Conservation (phyloP, 495 filamentous ascomycete species). For the Penicillium tannophilum region DNA sequence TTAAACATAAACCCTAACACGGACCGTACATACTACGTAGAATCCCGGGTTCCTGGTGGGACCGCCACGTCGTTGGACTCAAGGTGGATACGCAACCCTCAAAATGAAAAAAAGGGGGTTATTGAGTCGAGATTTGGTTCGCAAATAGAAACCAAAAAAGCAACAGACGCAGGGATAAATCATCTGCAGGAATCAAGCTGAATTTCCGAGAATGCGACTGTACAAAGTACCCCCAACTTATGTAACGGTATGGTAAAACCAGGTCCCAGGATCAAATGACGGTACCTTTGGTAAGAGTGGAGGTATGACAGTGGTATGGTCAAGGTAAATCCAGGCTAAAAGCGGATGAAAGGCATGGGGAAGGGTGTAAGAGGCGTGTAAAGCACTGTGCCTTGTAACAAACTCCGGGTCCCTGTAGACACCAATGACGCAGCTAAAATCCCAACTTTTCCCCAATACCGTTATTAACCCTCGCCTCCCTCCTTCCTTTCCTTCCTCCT, state of each 20-base stretch:
- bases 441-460: conserved; percentile 20
- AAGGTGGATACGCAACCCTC: conserved; percentile 16
- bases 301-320: not conserved
- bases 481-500: conserved; percentile 16
- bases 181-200: not conserved
- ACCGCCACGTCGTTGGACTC: conserved; percentile 20
- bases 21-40: conserved; percentile 7
- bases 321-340: not conserved
- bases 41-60: conserved; percentile 19
- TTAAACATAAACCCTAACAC: conserved; percentile 12
- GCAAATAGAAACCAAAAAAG: not conserved
- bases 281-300: not conserved
- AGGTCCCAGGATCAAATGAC: not conserved
- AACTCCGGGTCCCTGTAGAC: conserved; percentile 12
- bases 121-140: not conserved
- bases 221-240: not conserved
- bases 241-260: not conserved
- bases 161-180: conserved; percentile 1
- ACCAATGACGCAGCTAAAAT: conserved; percentile 31
- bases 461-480: conserved; percentile 32
- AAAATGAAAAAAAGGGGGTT: conserved; percentile 6
- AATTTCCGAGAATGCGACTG: not conserved
- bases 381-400: conserved; percentile 17
- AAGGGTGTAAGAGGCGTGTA: not conserved
- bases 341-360: not conserved